Conservation (phyloP, 148 eudicot species). For the Gaultheria prostrata region DNA sequence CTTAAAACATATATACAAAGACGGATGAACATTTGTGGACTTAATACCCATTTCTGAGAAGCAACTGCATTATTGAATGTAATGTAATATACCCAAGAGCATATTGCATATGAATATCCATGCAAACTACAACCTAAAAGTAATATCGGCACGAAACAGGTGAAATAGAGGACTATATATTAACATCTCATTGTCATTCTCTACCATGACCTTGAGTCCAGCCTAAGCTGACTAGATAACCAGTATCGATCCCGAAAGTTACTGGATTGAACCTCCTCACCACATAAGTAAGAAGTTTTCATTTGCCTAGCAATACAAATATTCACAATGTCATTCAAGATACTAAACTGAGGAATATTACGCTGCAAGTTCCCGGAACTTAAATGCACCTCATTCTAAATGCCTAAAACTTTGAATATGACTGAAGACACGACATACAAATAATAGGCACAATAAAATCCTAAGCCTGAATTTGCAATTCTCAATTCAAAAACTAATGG, state of each 20-base stretch:
- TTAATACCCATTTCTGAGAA: background rate
- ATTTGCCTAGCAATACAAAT: background rate
- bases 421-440: background rate
- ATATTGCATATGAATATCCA: background rate
- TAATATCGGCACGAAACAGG: background rate
- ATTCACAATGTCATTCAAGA: background rate
- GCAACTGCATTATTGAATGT: background rate
- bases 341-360: background rate
- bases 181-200: background rate
- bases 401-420: background rate
- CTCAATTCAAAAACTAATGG: slow-evolving; percentile 2
- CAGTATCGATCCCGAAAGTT: background rate
- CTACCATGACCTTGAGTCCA: background rate
- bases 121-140: background rate
- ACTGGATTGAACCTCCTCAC: too few species aligned
- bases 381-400: background rate
- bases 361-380: background rate
- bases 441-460: background rate
- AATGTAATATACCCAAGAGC: background rate
- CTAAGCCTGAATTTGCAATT: background rate
- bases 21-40: background rate
- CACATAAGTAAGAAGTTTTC: background rate
- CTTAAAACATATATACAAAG: background rate
- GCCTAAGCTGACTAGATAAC: background rate
- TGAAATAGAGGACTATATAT: background rate